Conservation (phyloP, 2,329 filamentous ascomycete genomes). For the Fusarium anthophilum region DNA sequence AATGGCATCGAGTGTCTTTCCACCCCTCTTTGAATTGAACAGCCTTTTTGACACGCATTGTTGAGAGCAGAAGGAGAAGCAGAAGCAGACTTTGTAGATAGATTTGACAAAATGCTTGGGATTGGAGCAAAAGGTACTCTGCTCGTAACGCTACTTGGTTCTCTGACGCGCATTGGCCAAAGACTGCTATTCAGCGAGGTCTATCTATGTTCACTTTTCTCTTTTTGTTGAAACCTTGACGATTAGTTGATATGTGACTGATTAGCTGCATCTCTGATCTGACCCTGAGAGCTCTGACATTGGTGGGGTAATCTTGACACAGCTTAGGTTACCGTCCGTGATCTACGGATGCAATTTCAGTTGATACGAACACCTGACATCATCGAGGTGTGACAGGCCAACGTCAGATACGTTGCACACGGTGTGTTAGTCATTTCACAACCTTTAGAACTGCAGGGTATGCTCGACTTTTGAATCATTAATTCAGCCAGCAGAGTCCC, state of each 20-base stretch:
- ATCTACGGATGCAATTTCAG: not conserved
- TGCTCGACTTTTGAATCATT: not conserved
- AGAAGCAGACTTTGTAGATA: slow-evolving; percentile 20
- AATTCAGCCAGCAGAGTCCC: not conserved
- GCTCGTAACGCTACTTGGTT: not conserved
- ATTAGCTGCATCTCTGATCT: not conserved
- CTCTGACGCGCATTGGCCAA: not conserved
- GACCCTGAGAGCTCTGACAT: not conserved
- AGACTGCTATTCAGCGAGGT: not conserved
- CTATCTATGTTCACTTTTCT: not conserved
- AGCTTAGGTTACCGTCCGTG: not conserved
- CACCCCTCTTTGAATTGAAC: slow-evolving; percentile 32
- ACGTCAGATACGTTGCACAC: slow-evolving; percentile 10
- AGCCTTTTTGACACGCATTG: slow-evolving; percentile 23
- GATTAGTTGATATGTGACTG: not conserved
- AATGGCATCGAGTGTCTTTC: not conserved
- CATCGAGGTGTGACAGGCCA: slow-evolving; percentile 11
- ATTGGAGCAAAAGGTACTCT: slow-evolving; percentile 6
- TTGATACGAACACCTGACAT: slow-evolving; percentile 31
- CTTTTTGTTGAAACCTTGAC: not conserved
- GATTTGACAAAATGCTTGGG: slow-evolving; percentile 12
- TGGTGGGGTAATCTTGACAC: slow-evolving; percentile 22
- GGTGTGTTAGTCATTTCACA: slow-evolving; percentile 8
- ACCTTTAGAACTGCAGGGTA: slow-evolving; percentile 8
- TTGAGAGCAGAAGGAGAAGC: not conserved